Evolutionary conservation across 257 asterid genomes (phyloP), one percentile per base, ranked within the genome.

Genomic region (Lithospermum erythrorhizon): DNA sequence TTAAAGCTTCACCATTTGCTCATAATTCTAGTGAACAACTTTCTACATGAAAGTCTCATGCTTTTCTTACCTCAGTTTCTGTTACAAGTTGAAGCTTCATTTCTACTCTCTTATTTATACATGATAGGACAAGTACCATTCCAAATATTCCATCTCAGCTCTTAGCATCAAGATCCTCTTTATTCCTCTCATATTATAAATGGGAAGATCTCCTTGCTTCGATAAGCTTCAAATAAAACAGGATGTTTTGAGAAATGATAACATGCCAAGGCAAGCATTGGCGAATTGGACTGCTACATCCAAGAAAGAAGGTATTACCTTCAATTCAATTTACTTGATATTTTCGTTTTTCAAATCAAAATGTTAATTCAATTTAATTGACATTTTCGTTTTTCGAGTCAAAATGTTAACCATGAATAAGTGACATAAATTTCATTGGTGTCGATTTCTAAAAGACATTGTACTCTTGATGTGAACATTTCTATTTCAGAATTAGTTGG

Each of bases 31-130:
- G 66, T 71, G 76, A 74, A 74, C 78, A 81, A 84, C 73, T 67
- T 55, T 70, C 62, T 61, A 82, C 93, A 82, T 79, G 97, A 86
- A 81, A 47, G 21, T 15, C 49, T 67, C 94, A 84, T 81, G 97
- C 95, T 73, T 81, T 84, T 69, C 87, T 83, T 76, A 82, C 90
- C 70, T 73, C 60, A 45, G 21, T 62, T 57, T 35, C 61, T 66
- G 68, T 75, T 64, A 77, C 71, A 76, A 65, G 54, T 51, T 73
- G 71, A 71, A 56, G 37, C 63, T 30, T 52, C 65, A 60, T 64
- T 58, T 29, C 9, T 35, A 3, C 45, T 35, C n/a, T 41, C 18
- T 35, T 35, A 35, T 13, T 35, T 35, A 8, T 35, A 8, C 48
- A 37, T 37, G 1, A 11, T 41, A 41, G 49, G 13, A 13, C 49